Percentiles rank a stretch among this genome's conserved stretches.
phyloP scores from a whole-genome alignment of 2,329 filamentous ascomycete genomes.

The Leptodontidium sp. region DNA sequence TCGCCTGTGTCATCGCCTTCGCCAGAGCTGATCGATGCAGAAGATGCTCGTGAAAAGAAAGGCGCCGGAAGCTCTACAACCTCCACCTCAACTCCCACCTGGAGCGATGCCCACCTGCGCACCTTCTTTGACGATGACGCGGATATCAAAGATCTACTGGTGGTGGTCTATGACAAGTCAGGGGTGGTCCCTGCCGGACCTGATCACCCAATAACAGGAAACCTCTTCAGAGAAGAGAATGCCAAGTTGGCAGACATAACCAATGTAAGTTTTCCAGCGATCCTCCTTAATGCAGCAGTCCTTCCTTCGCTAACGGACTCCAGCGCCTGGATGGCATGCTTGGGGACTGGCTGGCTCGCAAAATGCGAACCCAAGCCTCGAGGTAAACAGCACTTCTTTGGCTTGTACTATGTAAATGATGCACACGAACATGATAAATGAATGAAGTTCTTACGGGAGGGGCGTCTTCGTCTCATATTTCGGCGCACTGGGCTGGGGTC shows the following conservation, averaged over 20 bases:
- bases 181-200: conserved; percentile 79
- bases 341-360: conserved; percentile 78
- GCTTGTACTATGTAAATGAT: conserved; percentile 42
- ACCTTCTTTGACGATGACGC: conserved; percentile 91
- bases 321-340: conserved; percentile 87
- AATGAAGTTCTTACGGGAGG: conserved; percentile 38
- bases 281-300: background rate
- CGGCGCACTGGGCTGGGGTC: conserved; percentile 19
- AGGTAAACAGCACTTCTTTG: conserved; percentile 33
- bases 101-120: conserved; percentile 87
- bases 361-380: conserved; percentile 60
- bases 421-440: conserved; percentile 43
- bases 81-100: conserved; percentile 68
- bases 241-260: conserved; percentile 88
- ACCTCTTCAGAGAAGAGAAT: conserved; percentile 87
- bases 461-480: conserved; percentile 28
- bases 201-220: conserved; percentile 85
- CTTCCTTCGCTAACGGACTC: conserved; percentile 36
- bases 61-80: conserved; percentile 60
- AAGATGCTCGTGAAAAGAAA: conserved; percentile 48
- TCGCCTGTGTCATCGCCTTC: conserved; percentile 71
- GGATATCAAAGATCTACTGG: conserved; percentile 87
- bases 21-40: conserved; percentile 63
- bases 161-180: conserved; percentile 92
- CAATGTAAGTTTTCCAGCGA: conserved; percentile 59